A percentile compares a stretch with the other conserved stretches of the same genome.
Conservation (phyloP, 1,284 basidiomycete species). For the Ceratobasidium sp. region DNA sequence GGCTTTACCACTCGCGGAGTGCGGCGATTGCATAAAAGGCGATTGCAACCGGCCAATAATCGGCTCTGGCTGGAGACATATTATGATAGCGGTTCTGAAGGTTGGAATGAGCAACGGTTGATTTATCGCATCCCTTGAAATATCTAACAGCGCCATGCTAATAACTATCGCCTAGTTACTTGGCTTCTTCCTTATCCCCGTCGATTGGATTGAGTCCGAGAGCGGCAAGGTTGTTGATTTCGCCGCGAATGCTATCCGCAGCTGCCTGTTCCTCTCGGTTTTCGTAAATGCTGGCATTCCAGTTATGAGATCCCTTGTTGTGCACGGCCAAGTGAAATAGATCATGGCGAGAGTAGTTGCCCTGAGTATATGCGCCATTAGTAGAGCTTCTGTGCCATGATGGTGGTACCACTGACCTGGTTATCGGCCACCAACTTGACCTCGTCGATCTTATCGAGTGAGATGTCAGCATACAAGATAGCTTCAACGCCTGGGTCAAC, state of each 20-base stretch:
- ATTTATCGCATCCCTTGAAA: not conserved
- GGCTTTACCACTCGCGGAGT: not conserved
- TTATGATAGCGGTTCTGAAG: not conserved
- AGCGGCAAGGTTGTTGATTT: slow-evolving; percentile 18
- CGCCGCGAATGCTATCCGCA: slow-evolving; percentile 3
- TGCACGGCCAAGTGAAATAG: slow-evolving; percentile 22
- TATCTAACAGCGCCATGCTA: not conserved
- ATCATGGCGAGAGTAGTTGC: slow-evolving; percentile 25
- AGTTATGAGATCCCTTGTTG: slow-evolving; percentile 23
- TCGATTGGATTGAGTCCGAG: slow-evolving; percentile 5
- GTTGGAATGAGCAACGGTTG: not conserved
- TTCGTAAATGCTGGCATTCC: slow-evolving; percentile 17
- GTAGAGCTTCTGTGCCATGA: not conserved
- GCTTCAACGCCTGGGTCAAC: slow-evolving; percentile 25
- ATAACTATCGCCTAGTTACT: not conserved
- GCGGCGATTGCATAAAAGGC: not conserved
- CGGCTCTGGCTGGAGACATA: not conserved
- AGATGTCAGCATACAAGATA: slow-evolving; percentile 29
- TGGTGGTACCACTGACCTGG: not conserved
- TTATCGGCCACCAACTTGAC: slow-evolving; percentile 29
- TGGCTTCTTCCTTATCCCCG: slow-evolving; percentile 12
- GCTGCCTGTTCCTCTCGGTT: slow-evolving; percentile 12
- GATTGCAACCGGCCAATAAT: not conserved
- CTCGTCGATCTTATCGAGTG: slow-evolving; percentile 22
- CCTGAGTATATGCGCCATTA: slow-evolving; percentile 6